Conservation (phyloP, 1,284 basidiomycete genomes). For the Ceratobasidium theobromae region DNA sequence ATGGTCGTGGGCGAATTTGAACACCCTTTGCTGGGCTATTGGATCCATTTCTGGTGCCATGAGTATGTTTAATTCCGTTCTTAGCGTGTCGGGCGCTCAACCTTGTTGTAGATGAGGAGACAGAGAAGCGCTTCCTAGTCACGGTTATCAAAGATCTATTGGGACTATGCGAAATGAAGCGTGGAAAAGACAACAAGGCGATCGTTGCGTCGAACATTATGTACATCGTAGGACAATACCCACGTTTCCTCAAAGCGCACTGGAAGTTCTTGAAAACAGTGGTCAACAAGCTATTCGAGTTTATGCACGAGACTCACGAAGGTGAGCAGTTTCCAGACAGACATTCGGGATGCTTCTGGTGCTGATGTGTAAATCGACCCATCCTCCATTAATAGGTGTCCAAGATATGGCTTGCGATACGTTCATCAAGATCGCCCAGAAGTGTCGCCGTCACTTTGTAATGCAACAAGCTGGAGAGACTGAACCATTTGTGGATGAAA, state of each 20-base stretch:
- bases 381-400: slow-evolving; percentile 63
- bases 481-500: slow-evolving; percentile 99
- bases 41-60: slow-evolving; percentile 99
- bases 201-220: slow-evolving; percentile 99
- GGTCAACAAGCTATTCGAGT: slow-evolving; percentile 99
- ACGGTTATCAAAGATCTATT: slow-evolving; percentile 99
- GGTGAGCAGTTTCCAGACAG: slow-evolving; percentile 51
- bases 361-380: too few relatives aligned
- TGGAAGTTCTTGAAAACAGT: slow-evolving; percentile 99
- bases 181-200: slow-evolving; percentile 99
- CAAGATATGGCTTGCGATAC: slow-evolving; percentile 99
- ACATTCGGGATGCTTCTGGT: too few relatives aligned
- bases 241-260: slow-evolving; percentile 98
- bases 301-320: slow-evolving; percentile 99
- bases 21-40: slow-evolving; percentile 99
- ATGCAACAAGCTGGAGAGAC: slow-evolving; percentile 98
- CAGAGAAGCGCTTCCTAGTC: slow-evolving; percentile 98
- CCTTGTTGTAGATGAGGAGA: slow-evolving; percentile 78
- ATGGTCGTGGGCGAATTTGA: slow-evolving; percentile 99
- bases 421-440: slow-evolving; percentile 99
- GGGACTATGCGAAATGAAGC: slow-evolving; percentile 96
- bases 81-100: background rate
- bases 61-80: slow-evolving; percentile 62
- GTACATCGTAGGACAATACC: slow-evolving; percentile 99
- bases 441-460: slow-evolving; percentile 97